Evolutionary conservation across 768 basidiomycete genomes (phyloP).

Genomic region (Lactarius deliciosus): DNA sequence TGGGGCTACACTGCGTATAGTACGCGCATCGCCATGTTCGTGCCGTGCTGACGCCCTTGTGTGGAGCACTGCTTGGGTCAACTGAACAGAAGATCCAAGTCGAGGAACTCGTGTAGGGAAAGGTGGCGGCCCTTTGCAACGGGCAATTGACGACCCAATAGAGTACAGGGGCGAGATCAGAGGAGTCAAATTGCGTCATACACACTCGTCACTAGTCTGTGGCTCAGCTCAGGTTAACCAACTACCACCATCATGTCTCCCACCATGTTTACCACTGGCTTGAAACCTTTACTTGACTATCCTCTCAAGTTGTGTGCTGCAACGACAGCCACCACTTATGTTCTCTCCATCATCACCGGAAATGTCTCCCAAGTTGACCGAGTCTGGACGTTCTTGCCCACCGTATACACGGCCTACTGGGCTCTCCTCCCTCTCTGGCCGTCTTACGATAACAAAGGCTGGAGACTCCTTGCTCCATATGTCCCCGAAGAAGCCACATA

Average conservation of each 20-base stretch:
- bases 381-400: conserved; percentile 70
- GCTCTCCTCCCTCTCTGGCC: conserved; percentile 70
- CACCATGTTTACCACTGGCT: neutral
- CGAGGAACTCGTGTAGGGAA: conserved; percentile 48
- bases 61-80: conserved; percentile 41
- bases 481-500: conserved; percentile 47
- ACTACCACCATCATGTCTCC: neutral
- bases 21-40: conserved; percentile 79
- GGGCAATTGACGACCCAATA: too few relatives aligned
- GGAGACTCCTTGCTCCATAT: conserved; percentile 54
- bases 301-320: conserved; percentile 61
- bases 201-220: neutral
- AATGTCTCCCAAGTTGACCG: conserved; percentile 91
- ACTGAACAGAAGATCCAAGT: conserved; percentile 40
- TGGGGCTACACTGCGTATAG: conserved; percentile 69
- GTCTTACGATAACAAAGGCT: conserved; percentile 28
- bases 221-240: neutral
- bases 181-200: neutral
- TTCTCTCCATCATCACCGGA: conserved; percentile 63
- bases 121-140: conserved; percentile 26
- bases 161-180: too few relatives aligned
- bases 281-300: conserved; percentile 40
- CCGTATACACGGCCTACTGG: conserved; percentile 80
- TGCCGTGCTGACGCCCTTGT: conserved; percentile 49
- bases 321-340: conserved; percentile 49